Evolutionary conservation across 2,329 filamentous ascomycete species (phyloP).

Genomic region (Balansia obtecta): DNA sequence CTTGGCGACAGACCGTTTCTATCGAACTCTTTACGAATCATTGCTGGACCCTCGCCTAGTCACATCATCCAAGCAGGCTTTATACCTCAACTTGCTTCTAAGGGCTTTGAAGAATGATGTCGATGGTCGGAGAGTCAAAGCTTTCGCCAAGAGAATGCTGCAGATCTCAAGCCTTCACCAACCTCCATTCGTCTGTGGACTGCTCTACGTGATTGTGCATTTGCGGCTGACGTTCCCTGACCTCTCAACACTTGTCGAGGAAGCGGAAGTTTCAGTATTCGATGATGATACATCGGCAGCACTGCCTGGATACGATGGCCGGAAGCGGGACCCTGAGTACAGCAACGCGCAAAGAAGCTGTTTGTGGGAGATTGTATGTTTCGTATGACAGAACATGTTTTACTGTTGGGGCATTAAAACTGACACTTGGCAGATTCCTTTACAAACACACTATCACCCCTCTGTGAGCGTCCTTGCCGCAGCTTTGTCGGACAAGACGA

Average conservation of each 20-base stretch:
- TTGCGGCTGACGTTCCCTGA: constrained; percentile 69
- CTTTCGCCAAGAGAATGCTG: constrained; percentile 86
- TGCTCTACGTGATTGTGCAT: constrained; percentile 81
- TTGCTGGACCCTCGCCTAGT: constrained; percentile 79
- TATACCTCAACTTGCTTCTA: constrained; percentile 89
- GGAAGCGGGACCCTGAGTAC: constrained; percentile 83
- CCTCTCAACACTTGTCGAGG: constrained; percentile 63
- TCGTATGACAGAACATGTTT: too few species aligned
- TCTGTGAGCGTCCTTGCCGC: constrained; percentile 77
- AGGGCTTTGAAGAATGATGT: constrained; percentile 79
- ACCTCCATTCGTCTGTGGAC: constrained; percentile 80
- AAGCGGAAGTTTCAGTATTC: constrained; percentile 56
- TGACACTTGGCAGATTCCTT: constrained; percentile 18
- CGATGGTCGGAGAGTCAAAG: constrained; percentile 85
- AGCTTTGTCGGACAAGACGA: constrained; percentile 54
- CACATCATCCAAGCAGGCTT: constrained; percentile 83
- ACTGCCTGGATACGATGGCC: constrained; percentile 58
- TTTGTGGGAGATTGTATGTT: constrained; percentile 77
- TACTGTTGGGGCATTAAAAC: background rate
- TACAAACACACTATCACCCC: constrained; percentile 69
- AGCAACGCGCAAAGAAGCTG: constrained; percentile 89
- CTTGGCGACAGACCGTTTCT: constrained; percentile 79
- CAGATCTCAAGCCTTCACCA: constrained; percentile 84
- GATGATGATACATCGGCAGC: constrained; percentile 50
- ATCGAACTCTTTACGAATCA: constrained; percentile 90